These are phyloP conservation scores for Neobulgaria alba DNA, from an alignment of 2,329 filamentous ascomycete species.

Conservation along the genomic window DNA sequence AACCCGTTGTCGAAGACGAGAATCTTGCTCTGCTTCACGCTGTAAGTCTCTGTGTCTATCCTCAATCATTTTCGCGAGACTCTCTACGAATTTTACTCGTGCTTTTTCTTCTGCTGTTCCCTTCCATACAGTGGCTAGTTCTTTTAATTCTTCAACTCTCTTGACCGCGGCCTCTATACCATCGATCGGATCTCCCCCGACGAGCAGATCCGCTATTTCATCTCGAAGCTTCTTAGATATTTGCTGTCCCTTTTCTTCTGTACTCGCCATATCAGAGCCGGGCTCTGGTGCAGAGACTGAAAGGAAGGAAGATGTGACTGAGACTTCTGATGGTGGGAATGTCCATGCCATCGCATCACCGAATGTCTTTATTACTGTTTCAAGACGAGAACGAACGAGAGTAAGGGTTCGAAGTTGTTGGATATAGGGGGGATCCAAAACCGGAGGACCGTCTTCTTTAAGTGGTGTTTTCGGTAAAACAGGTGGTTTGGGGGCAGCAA, in stretches of 20 bases:
- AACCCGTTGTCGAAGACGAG: slow-evolving; percentile 18
- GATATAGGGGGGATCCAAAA: slow-evolving; percentile 57
- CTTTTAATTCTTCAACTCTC: slow-evolving; percentile 68
- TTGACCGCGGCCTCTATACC: slow-evolving; percentile 67
- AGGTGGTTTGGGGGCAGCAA: neutral
- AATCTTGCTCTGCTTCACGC: slow-evolving; percentile 25
- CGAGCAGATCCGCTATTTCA: slow-evolving; percentile 63
- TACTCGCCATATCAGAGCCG: slow-evolving; percentile 55
- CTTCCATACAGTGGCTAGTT: slow-evolving; percentile 76
- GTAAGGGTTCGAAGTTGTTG: slow-evolving; percentile 74
- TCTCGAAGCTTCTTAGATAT: slow-evolving; percentile 61
- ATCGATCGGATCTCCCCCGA: slow-evolving; percentile 48
- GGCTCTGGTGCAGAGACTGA: slow-evolving; percentile 82
- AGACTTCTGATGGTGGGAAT: slow-evolving; percentile 79
- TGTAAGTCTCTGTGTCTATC: slow-evolving; percentile 43
- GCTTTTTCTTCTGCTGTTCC: slow-evolving; percentile 94
- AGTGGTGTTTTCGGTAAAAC: slow-evolving; percentile 20
- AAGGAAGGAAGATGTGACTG: slow-evolving; percentile 75
- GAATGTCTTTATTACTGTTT: slow-evolving; percentile 83
- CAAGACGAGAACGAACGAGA: slow-evolving; percentile 73
- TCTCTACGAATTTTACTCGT: slow-evolving; percentile 71
- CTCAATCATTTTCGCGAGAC: slow-evolving; percentile 72
- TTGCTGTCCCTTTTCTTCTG: slow-evolving; percentile 80
- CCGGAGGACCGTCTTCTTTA: slow-evolving; percentile 16
- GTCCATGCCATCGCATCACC: slow-evolving; percentile 95